Evolutionary conservation across 495 filamentous ascomycete species (phyloP).

Genomic region (Aspergillus olivimuriae): DNA sequence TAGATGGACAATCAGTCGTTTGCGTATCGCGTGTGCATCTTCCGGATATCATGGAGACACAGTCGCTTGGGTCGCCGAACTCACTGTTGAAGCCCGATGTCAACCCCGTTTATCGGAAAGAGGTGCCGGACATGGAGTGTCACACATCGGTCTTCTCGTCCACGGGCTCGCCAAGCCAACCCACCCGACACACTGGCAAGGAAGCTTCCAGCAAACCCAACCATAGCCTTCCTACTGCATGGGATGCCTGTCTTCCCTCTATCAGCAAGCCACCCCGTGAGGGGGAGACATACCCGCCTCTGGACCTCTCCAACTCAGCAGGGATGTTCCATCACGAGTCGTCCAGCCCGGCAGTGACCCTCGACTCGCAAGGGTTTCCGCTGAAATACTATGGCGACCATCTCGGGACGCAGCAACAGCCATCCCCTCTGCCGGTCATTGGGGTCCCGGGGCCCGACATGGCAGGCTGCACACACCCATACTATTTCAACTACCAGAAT

Average conservation of each 20-base stretch:
- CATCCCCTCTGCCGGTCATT: conserved; percentile 9
- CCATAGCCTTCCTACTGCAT: conserved; percentile 10
- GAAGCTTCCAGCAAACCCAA: conserved; percentile 2
- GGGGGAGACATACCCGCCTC: conserved; percentile 8
- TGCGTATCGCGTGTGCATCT: conserved; percentile 30
- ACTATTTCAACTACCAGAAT: conserved; percentile 25
- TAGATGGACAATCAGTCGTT: conserved; percentile 16
- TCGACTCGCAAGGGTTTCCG: conserved; percentile 15
- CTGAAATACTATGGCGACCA: conserved; percentile 19
- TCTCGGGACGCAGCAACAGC: conserved; percentile 1
- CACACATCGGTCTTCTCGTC: conserved; percentile 19
- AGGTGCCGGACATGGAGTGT: conserved; percentile 15
- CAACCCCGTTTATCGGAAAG: conserved; percentile 12
- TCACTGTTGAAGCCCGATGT: conserved; percentile 3
- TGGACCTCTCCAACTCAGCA: conserved; percentile 15
- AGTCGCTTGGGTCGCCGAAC: conserved; percentile 8
- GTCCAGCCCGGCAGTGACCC: conserved; percentile 7
- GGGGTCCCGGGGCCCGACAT: conserved; percentile 12
- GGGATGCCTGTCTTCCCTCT: conserved; percentile 6
- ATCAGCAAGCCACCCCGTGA: conserved; percentile 19
- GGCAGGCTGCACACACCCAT: conserved; percentile 20
- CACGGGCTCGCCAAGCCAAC: conserved; percentile 7
- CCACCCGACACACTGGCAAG: not conserved
- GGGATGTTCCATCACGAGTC: conserved; percentile 12
- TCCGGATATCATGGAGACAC: conserved; percentile 19